Evolutionary conservation across 2,329 filamentous ascomycete species (phyloP).

Genomic region (Zarea fungicola): DNA sequence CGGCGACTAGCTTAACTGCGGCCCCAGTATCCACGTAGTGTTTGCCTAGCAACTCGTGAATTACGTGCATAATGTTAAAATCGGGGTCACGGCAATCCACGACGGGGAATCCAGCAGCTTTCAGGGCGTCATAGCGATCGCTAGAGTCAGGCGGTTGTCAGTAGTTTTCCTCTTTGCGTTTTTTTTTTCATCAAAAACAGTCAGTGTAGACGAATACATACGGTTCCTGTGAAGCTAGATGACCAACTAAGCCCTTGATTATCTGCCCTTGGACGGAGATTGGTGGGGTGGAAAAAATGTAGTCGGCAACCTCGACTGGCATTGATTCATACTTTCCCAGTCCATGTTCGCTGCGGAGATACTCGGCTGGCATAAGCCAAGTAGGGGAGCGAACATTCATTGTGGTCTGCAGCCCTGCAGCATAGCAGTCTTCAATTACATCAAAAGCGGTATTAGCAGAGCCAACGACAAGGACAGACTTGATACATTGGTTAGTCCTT

Average conservation of each 20-base stretch:
- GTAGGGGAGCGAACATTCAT: constrained; percentile 32
- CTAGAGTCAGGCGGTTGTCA: no score
- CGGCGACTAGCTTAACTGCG: constrained; percentile 23
- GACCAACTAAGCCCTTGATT: neutral
- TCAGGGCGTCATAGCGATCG: neutral
- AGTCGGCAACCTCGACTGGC: neutral
- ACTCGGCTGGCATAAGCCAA: constrained; percentile 27
- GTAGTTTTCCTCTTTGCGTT: no score
- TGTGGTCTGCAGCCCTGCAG: constrained; percentile 26
- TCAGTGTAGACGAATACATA: no score
- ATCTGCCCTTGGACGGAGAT: neutral
- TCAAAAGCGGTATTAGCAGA: constrained; percentile 40
- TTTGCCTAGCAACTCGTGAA: neutral
- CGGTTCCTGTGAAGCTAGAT: neutral
- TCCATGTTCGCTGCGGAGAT: constrained; percentile 12
- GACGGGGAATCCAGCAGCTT: neutral
- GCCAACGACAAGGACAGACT: constrained; percentile 30
- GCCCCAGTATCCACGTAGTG: neutral
- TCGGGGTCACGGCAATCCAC: neutral
- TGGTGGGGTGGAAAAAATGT: neutral
- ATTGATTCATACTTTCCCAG: neutral
- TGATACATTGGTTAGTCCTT: no score
- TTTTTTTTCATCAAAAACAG: no score
- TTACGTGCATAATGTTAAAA: neutral
- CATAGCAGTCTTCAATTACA: constrained; percentile 29